Conservation (phyloP, 495 filamentous ascomycete species). For the Cladorrhinum samala region DNA sequence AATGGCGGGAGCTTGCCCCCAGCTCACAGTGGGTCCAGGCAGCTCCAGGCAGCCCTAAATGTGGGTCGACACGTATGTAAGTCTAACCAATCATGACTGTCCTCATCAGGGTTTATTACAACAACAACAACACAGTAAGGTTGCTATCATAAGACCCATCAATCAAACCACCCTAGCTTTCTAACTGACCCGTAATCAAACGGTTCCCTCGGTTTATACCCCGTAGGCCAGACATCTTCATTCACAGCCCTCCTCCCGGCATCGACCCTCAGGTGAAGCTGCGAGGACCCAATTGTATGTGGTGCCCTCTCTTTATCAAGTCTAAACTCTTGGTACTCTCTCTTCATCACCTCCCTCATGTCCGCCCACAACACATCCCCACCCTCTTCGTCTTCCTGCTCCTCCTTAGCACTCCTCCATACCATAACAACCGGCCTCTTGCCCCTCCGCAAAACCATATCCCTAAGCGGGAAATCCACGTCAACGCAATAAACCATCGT, state of each 20-base stretch:
- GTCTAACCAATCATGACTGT: not conserved
- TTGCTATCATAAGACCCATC: not conserved
- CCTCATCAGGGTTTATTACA: not conserved
- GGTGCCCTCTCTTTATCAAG: not conserved
- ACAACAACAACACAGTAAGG: not conserved
- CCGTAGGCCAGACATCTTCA: too few species aligned
- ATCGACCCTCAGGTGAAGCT: slow-evolving; percentile 11
- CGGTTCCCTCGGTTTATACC: not conserved
- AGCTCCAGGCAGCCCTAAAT: not conserved
- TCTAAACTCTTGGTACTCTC: slow-evolving; percentile 5
- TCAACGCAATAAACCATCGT: slow-evolving; percentile 9
- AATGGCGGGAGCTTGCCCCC: not conserved
- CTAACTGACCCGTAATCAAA: not conserved
- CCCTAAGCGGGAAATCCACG: not conserved
- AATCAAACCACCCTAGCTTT: not conserved
- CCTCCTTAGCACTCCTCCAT: not conserved
- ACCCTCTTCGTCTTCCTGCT: not conserved
- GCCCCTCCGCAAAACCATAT: not conserved
- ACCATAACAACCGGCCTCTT: slow-evolving; percentile 8
- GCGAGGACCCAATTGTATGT: slow-evolving; percentile 7
- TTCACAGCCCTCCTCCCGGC: not conserved
- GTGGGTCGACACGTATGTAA: not conserved
- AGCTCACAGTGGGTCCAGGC: not conserved
- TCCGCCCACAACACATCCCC: too few species aligned
- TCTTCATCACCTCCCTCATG: not conserved